phyloP scores from a whole-genome alignment of 768 basidiomycete species.

The Tylopilus felleus region DNA sequence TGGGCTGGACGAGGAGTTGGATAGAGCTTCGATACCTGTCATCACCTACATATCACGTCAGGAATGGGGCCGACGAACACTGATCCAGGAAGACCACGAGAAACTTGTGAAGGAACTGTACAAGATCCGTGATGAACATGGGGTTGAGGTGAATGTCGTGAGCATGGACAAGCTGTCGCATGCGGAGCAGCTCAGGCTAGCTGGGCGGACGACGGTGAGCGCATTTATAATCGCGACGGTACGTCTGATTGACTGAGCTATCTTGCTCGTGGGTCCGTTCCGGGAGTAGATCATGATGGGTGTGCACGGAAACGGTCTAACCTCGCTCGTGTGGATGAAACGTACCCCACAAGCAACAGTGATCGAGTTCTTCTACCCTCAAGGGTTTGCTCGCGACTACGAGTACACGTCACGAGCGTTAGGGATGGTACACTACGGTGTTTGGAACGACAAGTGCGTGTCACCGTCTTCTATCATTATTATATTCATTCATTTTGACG shows the following conservation, averaged over 20 bases:
- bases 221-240: background rate
- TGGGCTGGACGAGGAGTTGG: conserved; percentile 47
- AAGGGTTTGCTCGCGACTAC: conserved; percentile 85
- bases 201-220: conserved; percentile 81
- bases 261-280: background rate
- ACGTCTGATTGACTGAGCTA: background rate
- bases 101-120: conserved; percentile 71
- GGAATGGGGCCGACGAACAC: conserved; percentile 82
- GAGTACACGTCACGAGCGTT: conserved; percentile 77
- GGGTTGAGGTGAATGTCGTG: conserved; percentile 87
- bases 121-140: conserved; percentile 63
- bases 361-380: conserved; percentile 87
- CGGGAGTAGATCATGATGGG: conserved; percentile 84
- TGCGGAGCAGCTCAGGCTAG: conserved; percentile 74
- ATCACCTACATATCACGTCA: conserved; percentile 94
- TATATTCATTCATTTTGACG: background rate
- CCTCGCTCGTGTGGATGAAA: conserved; percentile 90
- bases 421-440: conserved; percentile 80
- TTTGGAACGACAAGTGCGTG: conserved; percentile 72
- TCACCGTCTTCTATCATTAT: background rate
- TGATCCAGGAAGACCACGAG: conserved; percentile 74
- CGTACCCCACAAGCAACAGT: conserved; percentile 79
- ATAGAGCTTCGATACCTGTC: conserved; percentile 61
- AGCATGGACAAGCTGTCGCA: conserved; percentile 78
- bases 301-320: conserved; percentile 90